phyloP scores from a whole-genome alignment of 106 monocot genomes.

The Dactylorhiza incarnata region DNA sequence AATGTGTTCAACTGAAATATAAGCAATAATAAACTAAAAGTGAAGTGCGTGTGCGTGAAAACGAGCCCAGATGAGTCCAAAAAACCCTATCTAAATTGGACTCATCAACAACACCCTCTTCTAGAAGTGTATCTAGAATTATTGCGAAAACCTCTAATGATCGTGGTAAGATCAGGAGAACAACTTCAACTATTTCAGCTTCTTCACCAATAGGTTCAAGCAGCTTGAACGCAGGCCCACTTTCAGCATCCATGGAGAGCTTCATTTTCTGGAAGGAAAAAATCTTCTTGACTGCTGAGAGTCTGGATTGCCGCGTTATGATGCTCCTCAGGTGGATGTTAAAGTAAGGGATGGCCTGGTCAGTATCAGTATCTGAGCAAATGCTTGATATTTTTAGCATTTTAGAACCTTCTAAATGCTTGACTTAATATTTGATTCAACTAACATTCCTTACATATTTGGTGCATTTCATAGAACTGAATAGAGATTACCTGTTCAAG shows the following conservation, averaged over 20 bases:
- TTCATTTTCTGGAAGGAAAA: slow-evolving; percentile 36
- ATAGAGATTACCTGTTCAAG: too few species aligned
- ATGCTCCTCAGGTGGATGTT: slow-evolving; percentile 91
- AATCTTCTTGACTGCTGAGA: slow-evolving; percentile 33
- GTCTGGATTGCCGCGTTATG: slow-evolving; percentile 53
- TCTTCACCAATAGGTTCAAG: slow-evolving; percentile 33
- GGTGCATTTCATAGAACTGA: too few species aligned
- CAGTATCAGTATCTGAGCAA: slow-evolving; percentile 10
- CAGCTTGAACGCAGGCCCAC: slow-evolving; percentile 34
- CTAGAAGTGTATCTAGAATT: slow-evolving; percentile 26
- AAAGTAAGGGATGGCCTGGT: slow-evolving; percentile 86
- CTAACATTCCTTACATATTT: too few species aligned
- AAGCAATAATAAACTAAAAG: too few species aligned
- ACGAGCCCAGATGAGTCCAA: too few species aligned
- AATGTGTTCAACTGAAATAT: too few species aligned
- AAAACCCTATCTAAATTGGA: too few species aligned
- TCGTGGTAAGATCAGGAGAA: slow-evolving; percentile 27
- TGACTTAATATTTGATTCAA: too few species aligned
- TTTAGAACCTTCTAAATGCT: too few species aligned
- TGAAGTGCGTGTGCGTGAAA: too few species aligned
- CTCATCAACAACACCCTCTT: slow-evolving; percentile 30
- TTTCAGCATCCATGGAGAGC: slow-evolving; percentile 42
- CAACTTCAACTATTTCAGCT: slow-evolving; percentile 34
- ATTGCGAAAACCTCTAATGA: slow-evolving; percentile 27
- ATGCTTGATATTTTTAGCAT: too few species aligned